Conservation (phyloP, 176 grass and related monocot species). For the Phragmites australis region DNA sequence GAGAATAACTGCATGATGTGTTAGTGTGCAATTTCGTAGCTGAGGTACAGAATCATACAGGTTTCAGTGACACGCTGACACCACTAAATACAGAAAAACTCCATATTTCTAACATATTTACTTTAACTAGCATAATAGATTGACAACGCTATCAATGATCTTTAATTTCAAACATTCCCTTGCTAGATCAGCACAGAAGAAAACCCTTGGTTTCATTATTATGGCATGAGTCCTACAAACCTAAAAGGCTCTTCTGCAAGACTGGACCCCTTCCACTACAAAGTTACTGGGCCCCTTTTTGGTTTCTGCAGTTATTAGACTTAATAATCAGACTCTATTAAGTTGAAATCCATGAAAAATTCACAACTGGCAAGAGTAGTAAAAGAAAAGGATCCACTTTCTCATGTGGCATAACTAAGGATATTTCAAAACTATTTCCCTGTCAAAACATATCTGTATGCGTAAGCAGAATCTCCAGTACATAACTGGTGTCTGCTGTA, state of each 20-base stretch:
- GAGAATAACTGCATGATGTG: not conserved
- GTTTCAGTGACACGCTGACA: not conserved
- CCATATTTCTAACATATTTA: too few relatives aligned
- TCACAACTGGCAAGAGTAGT: not conserved
- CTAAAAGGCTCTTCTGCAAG: not conserved
- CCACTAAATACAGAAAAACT: too few relatives aligned
- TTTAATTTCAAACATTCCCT: too few relatives aligned
- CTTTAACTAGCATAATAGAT: too few relatives aligned
- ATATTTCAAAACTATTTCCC: not conserved
- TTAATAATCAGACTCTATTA: not conserved
- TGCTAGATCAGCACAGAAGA: constrained; percentile 1
- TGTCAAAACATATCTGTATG: not conserved
- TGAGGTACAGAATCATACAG: not conserved
- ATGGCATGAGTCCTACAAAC: not conserved
- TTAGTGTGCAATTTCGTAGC: not conserved
- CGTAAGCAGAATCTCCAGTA: not conserved
- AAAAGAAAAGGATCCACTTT: constrained; percentile 9
- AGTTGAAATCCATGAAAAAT: constrained; percentile 18
- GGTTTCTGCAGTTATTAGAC: not conserved
- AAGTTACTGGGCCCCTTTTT: not conserved
- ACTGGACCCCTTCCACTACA: not conserved
- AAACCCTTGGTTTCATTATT: not conserved
- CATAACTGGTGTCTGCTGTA: not conserved
- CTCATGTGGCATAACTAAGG: not conserved
- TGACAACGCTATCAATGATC: too few relatives aligned